phyloP scores from a whole-genome alignment of 2,329 filamentous ascomycete genomes.

The Penicillium sp. region DNA sequence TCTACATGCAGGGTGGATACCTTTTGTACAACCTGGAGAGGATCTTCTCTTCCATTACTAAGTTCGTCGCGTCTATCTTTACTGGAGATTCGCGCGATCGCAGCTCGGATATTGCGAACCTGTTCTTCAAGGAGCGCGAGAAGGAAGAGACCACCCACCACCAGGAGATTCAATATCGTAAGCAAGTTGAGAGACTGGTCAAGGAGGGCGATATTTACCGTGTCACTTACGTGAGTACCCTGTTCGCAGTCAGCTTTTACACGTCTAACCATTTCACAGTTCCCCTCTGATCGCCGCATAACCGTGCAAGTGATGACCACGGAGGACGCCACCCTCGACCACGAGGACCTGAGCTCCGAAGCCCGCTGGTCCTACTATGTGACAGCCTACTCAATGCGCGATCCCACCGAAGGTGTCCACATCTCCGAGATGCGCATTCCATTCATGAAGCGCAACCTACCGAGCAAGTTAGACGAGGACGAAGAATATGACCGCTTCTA shows the following conservation, averaged over 20 bases:
- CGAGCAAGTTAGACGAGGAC: conserved; percentile 60
- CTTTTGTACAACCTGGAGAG: conserved; percentile 91
- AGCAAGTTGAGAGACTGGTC: conserved; percentile 86
- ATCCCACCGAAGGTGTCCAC: conserved; percentile 78
- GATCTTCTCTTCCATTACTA: conserved; percentile 75
- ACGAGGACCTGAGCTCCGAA: conserved; percentile 63
- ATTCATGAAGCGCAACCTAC: conserved; percentile 70
- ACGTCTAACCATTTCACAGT: conserved; percentile 46
- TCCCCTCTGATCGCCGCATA: conserved; percentile 66
- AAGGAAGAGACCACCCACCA: conserved; percentile 85
- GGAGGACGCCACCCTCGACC: conserved; percentile 76
- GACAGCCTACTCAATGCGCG: conserved; percentile 82
- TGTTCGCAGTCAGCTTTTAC: neutral
- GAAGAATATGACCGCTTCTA: conserved; percentile 59
- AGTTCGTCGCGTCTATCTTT: conserved; percentile 79
- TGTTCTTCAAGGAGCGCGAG: conserved; percentile 79
- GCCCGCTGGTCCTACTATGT: conserved; percentile 91
- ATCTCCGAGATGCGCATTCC: conserved; percentile 65
- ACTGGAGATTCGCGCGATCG: conserved; percentile 88
- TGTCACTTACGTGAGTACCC: conserved; percentile 76
- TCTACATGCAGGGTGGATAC: conserved; percentile 89
- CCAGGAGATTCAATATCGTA: conserved; percentile 84
- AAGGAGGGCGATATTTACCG: conserved; percentile 92
- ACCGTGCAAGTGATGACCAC: conserved; percentile 81
- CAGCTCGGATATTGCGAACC: conserved; percentile 82